A percentile compares a stretch with the other conserved stretches of the same genome.
These are phyloP conservation scores for Cercospora nicotianae DNA, from an alignment of 2,329 filamentous ascomycete species.

Conservation along the genomic window DNA sequence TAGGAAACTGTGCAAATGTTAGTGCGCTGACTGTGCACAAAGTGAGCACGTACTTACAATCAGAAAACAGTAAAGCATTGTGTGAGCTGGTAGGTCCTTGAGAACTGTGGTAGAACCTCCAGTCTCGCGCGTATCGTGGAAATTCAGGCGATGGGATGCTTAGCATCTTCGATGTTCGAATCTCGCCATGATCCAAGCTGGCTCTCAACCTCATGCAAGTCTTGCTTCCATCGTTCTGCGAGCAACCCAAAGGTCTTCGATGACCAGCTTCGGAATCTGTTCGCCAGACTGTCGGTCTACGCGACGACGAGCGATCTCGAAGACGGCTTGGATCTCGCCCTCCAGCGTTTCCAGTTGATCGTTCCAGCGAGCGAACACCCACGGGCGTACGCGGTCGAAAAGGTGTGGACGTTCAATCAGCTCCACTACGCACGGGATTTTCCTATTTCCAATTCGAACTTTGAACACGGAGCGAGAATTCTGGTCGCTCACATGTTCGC, in stretches of 20 bases:
- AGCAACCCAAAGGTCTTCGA: not conserved
- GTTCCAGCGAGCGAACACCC: not conserved
- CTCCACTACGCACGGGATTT: not conserved
- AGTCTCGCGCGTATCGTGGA: not conserved
- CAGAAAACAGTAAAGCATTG: not conserved
- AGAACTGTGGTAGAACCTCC: not conserved
- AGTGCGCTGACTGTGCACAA: not conserved
- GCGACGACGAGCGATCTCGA: not conserved
- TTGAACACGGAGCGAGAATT: not conserved
- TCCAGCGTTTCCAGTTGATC: not conserved
- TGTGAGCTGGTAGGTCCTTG: not conserved
- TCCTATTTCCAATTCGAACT: not conserved
- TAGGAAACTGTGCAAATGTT: not conserved
- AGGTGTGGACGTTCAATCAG: not conserved
- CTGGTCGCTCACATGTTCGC: too few relatives aligned
- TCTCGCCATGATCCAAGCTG: not conserved
- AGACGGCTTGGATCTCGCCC: not conserved
- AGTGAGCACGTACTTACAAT: not conserved
- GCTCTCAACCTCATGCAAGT: not conserved
- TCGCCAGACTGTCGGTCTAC: not conserved
- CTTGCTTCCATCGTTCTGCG: not conserved
- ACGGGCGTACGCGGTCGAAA: accelerated
- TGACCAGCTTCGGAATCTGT: not conserved
- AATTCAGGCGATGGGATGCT: not conserved
- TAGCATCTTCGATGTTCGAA: not conserved